A percentile compares a stretch with the other conserved stretches of the same genome.
Evolutionary conservation across 2,329 filamentous ascomycete species (phyloP).

Genomic region (Amesomyces nigricolor): DNA sequence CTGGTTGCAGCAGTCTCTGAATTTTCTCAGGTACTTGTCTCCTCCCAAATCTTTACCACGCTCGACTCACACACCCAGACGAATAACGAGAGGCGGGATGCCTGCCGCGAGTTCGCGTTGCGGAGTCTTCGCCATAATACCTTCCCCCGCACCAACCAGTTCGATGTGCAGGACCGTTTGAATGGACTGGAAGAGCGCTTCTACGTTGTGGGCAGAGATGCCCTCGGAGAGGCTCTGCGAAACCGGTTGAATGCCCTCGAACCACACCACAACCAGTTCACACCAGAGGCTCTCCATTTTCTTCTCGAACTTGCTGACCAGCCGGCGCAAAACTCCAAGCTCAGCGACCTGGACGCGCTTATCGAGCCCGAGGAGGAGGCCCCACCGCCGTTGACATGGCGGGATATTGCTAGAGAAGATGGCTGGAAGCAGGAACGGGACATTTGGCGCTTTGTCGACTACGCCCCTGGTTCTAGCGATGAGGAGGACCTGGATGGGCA

Average conservation of each 20-base stretch:
- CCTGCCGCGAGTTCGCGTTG: slow-evolving; percentile 45
- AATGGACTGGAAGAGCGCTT: slow-evolving; percentile 82
- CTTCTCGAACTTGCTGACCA: slow-evolving; percentile 76
- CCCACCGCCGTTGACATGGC: slow-evolving; percentile 61
- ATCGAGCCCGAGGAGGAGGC: slow-evolving; percentile 40
- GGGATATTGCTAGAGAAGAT: slow-evolving; percentile 71
- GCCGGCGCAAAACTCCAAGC: slow-evolving; percentile 63
- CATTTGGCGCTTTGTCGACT: slow-evolving; percentile 68
- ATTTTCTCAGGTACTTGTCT: slow-evolving; percentile 44
- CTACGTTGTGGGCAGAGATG: slow-evolving; percentile 70
- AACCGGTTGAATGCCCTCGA: slow-evolving; percentile 29
- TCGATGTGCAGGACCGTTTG: slow-evolving; percentile 60
- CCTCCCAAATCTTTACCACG: not conserved
- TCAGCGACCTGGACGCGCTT: slow-evolving; percentile 57
- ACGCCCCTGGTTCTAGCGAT: slow-evolving; percentile 61
- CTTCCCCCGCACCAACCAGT: slow-evolving; percentile 66
- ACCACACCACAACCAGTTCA: slow-evolving; percentile 52
- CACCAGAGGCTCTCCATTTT: slow-evolving; percentile 73
- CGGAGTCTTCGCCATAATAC: slow-evolving; percentile 49
- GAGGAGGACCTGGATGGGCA: slow-evolving; percentile 39
- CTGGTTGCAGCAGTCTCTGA: slow-evolving; percentile 61
- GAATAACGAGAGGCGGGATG: slow-evolving; percentile 35
- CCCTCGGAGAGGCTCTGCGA: slow-evolving; percentile 65
- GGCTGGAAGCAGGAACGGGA: slow-evolving; percentile 61
- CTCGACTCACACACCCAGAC: slow-evolving; percentile 25